These are phyloP conservation scores for Penicillium sp. DNA, from an alignment of 2,329 filamentous ascomycete species.

Conservation along the genomic window DNA sequence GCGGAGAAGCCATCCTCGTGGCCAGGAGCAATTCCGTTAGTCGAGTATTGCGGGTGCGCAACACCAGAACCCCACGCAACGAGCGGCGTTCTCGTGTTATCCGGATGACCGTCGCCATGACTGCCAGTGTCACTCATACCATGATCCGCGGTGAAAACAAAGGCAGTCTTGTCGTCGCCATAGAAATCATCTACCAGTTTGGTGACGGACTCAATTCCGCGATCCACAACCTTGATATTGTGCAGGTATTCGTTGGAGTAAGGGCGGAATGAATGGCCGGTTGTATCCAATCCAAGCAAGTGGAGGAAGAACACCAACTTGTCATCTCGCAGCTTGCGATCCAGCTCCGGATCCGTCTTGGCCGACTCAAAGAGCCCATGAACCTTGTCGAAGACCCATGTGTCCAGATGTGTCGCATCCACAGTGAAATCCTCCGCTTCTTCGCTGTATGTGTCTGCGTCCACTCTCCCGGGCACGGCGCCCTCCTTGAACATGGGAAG, in stretches of 20 bases:
- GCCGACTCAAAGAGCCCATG: conserved; percentile 83
- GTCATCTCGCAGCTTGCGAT: conserved; percentile 73
- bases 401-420: conserved; percentile 78
- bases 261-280: conserved; percentile 80
- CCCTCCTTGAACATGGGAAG: conserved; percentile 95
- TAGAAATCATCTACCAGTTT: conserved; percentile 85
- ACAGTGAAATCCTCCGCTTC: conserved; percentile 90
- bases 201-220: conserved; percentile 82
- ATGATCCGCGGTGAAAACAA: conserved; percentile 96
- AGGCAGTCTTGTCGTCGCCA: conserved; percentile 79
- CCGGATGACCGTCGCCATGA: conserved; percentile 94
- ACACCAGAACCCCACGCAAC: conserved; percentile 93
- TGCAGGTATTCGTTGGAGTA: conserved; percentile 94
- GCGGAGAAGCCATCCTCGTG: conserved; percentile 86
- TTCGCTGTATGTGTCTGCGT: conserved; percentile 79
- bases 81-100: conserved; percentile 92
- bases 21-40: conserved; percentile 65
- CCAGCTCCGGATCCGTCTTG: conserved; percentile 72
- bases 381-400: conserved; percentile 95
- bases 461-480: conserved; percentile 82
- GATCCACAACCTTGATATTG: conserved; percentile 92
- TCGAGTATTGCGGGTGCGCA: conserved; percentile 67
- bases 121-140: conserved; percentile 99
- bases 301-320: conserved; percentile 95
- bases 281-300: conserved; percentile 86